These are phyloP conservation scores for Guillardia theta DNA, from an alignment of 78 protist genomes.

Conservation along the genomic window DNA sequence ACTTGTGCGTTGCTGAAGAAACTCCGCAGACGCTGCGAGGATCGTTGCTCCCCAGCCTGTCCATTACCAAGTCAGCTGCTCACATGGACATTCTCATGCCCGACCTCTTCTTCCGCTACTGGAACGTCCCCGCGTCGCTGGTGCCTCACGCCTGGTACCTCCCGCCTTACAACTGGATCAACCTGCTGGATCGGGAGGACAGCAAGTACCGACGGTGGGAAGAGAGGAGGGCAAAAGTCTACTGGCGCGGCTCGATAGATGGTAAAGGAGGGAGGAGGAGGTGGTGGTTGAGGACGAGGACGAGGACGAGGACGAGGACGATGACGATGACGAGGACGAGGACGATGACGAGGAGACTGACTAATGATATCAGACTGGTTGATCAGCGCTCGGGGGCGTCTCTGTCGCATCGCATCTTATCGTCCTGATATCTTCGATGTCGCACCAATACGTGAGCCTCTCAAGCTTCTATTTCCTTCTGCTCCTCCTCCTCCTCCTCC, in stretches of 20 bases:
- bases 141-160: constrained; percentile 6
- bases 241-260: constrained; percentile 2
- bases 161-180: not conserved
- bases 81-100: constrained; percentile 24
- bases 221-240: not conserved
- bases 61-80: not conserved
- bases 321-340: not conserved
- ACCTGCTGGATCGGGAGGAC: not conserved
- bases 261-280: not conserved
- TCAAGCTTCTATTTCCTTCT: not conserved
- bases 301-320: not conserved
- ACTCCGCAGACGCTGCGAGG: not conserved
- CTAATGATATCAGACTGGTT: too few species aligned
- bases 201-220: not conserved
- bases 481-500: not conserved
- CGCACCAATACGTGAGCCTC: not conserved
- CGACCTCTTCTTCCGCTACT: constrained; percentile 4
- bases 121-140: not conserved
- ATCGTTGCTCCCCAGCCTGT: not conserved
- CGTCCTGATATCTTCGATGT: not conserved
- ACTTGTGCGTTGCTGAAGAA: not conserved
- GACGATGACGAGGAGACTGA: too few species aligned
- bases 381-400: not conserved
- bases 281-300: not conserved
- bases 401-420: not conserved